Percentiles rank a stretch among this genome's conserved stretches.
Evolutionary conservation across 108 stramenopile genomes (phyloP).

Genomic region (Stephanodiscus triporus): DNA sequence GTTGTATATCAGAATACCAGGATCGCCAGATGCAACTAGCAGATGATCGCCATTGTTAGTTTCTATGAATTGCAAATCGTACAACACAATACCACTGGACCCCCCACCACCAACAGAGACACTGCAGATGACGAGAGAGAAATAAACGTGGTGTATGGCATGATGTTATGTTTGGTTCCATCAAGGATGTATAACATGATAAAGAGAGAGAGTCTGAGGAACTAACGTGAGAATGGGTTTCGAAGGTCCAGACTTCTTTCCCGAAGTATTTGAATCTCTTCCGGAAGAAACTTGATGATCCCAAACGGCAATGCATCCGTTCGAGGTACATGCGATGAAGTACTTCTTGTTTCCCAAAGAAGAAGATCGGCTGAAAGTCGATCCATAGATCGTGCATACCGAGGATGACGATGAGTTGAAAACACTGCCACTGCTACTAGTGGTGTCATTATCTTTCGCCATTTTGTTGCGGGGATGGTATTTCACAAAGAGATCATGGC

Average conservation of each 20-base stretch:
- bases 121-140: background rate
- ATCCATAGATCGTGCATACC: conserved; percentile 29
- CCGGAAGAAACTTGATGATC: conserved; percentile 6
- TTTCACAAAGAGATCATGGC: conserved; percentile 11
- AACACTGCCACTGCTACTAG: background rate
- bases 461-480: background rate
- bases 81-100: conserved; percentile 19
- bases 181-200: background rate
- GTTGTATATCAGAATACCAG: conserved; percentile 47
- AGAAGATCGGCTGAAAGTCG: conserved; percentile 30
- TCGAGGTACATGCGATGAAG: conserved; percentile 35
- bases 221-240: conserved; percentile 15
- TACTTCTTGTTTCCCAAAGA: conserved; percentile 3
- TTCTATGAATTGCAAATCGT: conserved; percentile 49
- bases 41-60: conserved; percentile 14
- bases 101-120: background rate
- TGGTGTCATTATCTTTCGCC: background rate
- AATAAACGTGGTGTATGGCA: background rate
- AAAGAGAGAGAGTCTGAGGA: background rate
- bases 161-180: conserved; percentile 1
- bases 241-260: background rate
- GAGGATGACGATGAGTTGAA: conserved; percentile 1
- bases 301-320: conserved; percentile 37
- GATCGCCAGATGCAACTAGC: conserved; percentile 47
- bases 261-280: background rate